phyloP scores from a whole-genome alignment of 1,284 basidiomycete genomes.

The Termitomyces sp. region DNA sequence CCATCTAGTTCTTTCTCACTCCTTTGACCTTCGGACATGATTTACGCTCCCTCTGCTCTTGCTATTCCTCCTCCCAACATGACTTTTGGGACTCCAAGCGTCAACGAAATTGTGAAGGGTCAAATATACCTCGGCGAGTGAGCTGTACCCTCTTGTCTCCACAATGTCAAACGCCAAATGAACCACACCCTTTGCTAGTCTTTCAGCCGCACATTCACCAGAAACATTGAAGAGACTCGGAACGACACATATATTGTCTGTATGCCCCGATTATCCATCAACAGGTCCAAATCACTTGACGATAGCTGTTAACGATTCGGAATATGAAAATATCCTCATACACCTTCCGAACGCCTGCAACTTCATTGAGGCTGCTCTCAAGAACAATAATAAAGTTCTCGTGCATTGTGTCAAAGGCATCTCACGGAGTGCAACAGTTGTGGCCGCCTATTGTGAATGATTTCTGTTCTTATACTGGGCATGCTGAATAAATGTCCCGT shows the following conservation, averaged over 20 bases:
- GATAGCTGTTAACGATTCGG: slow-evolving; percentile 52
- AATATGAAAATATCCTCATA: slow-evolving; percentile 57
- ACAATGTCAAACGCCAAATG: neutral
- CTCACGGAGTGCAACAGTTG: slow-evolving; percentile 62
- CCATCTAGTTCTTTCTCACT: neutral
- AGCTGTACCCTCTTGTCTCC: slow-evolving; percentile 19
- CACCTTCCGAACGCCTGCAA: slow-evolving; percentile 47
- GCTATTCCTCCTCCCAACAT: neutral
- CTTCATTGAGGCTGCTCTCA: slow-evolving; percentile 52
- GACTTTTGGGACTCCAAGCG: slow-evolving; percentile 20
- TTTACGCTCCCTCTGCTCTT: neutral
- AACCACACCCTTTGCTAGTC: slow-evolving; percentile 31
- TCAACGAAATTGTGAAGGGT: slow-evolving; percentile 39
- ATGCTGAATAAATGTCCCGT: neutral
- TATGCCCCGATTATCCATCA: slow-evolving; percentile 51
- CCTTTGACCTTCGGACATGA: neutral
- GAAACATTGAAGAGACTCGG: slow-evolving; percentile 36
- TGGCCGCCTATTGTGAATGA: slow-evolving; percentile 57
- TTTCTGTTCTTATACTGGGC: neutral
- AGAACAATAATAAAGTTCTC: slow-evolving; percentile 48
- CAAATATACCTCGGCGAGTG: slow-evolving; percentile 55
- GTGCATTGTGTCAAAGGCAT: slow-evolving; percentile 78
- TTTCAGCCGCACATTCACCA: slow-evolving; percentile 42
- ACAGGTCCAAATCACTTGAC: slow-evolving; percentile 39
- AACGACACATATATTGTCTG: slow-evolving; percentile 57